A percentile compares a stretch with the other conserved stretches of the same genome.
Evolutionary conservation across 306 rosid species (phyloP).

Genomic region (Trichosanthes truncata): DNA sequence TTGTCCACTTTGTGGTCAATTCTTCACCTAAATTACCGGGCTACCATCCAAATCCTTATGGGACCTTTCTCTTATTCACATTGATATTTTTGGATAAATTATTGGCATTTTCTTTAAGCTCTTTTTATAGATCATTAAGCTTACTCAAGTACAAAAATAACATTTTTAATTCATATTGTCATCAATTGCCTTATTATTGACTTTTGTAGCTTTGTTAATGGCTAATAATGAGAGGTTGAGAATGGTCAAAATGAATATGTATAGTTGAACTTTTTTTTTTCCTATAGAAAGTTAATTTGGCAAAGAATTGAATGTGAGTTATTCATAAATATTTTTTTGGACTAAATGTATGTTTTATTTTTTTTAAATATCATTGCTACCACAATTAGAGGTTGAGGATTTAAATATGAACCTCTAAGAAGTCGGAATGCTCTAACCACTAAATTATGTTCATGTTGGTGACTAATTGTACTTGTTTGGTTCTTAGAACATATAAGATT

Average conservation of each 20-base stretch:
- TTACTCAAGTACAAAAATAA: not conserved
- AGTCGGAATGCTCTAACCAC: no score
- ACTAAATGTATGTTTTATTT: not conserved
- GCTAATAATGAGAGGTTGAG: not conserved
- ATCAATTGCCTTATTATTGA: not conserved
- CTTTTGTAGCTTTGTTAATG: not conserved
- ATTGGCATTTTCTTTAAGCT: not conserved
- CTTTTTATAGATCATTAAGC: not conserved
- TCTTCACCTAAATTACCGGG: not conserved
- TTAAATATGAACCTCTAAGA: no score
- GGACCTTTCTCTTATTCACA: not conserved
- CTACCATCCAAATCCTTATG: not conserved
- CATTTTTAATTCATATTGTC: not conserved
- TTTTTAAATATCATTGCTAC: no score
- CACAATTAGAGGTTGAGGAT: not conserved
- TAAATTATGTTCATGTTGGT: not conserved
- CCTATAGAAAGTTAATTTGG: not conserved
- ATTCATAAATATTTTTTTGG: not conserved
- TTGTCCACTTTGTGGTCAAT: slow-evolving; percentile 2
- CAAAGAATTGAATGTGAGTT: not conserved
- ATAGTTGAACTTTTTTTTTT: not conserved
- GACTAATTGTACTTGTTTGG: no score
- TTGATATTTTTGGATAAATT: not conserved
- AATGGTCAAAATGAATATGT: not conserved
- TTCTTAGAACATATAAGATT: no score